These are phyloP conservation scores for Clitopilus hobsonii DNA, from an alignment of 768 basidiomycete species.

Conservation along the genomic window DNA sequence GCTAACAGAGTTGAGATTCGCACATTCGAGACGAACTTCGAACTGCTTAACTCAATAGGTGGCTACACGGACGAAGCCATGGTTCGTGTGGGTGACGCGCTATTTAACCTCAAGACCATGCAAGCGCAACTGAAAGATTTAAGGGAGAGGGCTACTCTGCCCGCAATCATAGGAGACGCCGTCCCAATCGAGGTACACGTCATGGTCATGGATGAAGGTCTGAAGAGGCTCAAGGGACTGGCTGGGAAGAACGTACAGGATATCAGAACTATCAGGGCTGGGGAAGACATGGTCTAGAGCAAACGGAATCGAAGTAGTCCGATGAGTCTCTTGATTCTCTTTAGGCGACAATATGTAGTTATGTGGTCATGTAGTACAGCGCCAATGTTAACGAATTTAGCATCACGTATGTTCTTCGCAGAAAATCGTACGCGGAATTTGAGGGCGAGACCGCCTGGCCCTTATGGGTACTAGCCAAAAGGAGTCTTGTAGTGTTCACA, in stretches of 20 bases:
- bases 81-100: conserved; percentile 41
- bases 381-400: too few species aligned
- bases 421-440: too few species aligned
- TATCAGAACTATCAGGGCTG: conserved; percentile 11
- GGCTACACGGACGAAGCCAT: conserved; percentile 38
- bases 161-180: conserved; percentile 36
- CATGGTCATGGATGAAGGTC: conserved; percentile 39
- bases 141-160: conserved; percentile 42
- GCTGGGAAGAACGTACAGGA: conserved; percentile 28
- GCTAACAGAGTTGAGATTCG: conserved; percentile 33
- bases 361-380: too few species aligned
- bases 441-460: too few species aligned
- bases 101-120: conserved; percentile 40
- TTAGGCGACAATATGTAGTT: too few species aligned
- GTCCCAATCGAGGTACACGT: conserved; percentile 54
- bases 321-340: too few species aligned
- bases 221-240: conserved; percentile 37
- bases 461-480: too few species aligned
- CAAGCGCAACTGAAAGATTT: conserved; percentile 50
- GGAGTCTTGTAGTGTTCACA: too few species aligned
- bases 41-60: conserved; percentile 33
- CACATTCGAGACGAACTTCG: conserved; percentile 27
- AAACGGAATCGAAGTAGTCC: too few species aligned
- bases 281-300: neutral
- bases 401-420: too few species aligned